Base-by-base conservation (phyloP, 805 yeast genomes). In the Lachancea meyersii region DNA sequence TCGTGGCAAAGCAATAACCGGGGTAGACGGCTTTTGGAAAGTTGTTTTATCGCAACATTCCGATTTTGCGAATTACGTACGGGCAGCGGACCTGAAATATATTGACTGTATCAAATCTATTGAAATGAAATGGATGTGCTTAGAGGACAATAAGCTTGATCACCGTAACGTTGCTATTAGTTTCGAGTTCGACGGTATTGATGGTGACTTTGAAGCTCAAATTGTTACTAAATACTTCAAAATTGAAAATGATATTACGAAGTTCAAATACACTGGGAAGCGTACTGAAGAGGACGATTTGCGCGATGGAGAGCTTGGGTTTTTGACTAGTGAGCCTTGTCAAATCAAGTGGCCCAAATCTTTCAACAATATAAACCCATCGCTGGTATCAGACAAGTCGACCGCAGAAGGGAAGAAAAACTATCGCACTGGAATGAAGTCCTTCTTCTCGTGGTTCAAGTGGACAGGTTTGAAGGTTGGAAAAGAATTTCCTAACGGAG, bases 11-110 rank as follows among this genome's bases (percentile, higher is more conserved):
- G 63, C 73, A n/a, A 68, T 80, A 13, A 43, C 52, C 4, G 59
- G 69, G 3, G 75, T 88, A 33, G 87, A 89, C 1, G 76, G 76
- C 49, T 88, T 91, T 61, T 91, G 97, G 97, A 82, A 84, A 54
- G 75, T 82, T 41, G 95, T 85, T 0, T 64, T 91, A 9, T 87
- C 89, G 2, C 86, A 85, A 56, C 83, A 83, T 54, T 82, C 84
- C 40, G 96, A 86, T 50, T 84, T 91, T 57, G 82, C 85, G 13
- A 95, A 88, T 48, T 86, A 76, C 59, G 68, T 89, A 16, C 72
- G 79, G 23, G 77, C 82, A 1, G 85, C 82, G 30, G 97, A 89
- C 62, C 77, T 80, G 65, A 80, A 80, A 58, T 82, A 75, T 52
- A 60, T 88, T 37, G 96, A 88, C 54, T 61, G 63, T 37, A 73